Evolutionary conservation across 495 filamentous ascomycete species (phyloP), one percentile per base, ranked within the genome.

Genomic region (Aspergillus incahuasiensis): DNA sequence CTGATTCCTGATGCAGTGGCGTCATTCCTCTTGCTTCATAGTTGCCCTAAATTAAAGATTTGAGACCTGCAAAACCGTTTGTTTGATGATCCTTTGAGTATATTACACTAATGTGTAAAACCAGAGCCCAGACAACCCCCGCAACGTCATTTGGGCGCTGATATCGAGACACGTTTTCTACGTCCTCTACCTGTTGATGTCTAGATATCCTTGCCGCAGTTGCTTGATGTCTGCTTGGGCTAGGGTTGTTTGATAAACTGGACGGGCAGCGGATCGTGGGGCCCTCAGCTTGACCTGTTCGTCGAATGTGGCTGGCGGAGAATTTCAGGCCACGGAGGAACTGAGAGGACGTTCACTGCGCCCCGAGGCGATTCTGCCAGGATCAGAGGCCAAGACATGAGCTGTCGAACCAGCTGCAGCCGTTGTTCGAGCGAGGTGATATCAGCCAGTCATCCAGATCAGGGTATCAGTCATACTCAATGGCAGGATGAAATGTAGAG

Each of bases 1-100:
- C 24, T n/a, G 28, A 19, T 12, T 21, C 30, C 24, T n/a, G 28
- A 19, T 12, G 21, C 25, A n/a, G 20, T 11, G 21, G 34, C 34
- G 32, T 50, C 24, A 28, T 46, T 56, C 39, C 61, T 55, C 52
- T 24, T 55, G 62, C 58, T 64, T 59, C 55, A 61, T 52, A 51
- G 58, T 52, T 54, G 62, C 61, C 57, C 48, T 45, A 34, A 28
- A 16, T 30, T 16, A 28, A 30, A 46, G 9, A 46, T 16, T 24
- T 11, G 35, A 24, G 24, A 40, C 32, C 6, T 35, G 12, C 25
- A 8, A 28, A 4, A 28, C 8, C 8, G 5, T 35, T 15, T 35
- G 32, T 35, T 11, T 15, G 32, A 35, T 35, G 28, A 35, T 35
- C 5, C 4, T 12, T 35, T 35, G 5, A 35, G 2, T 5, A 35